Evolutionary conservation across 192 early-diverging fungal species (phyloP), one percentile per base, ranked within the genome.

Genomic region (Pilobolus umbonatus): DNA sequence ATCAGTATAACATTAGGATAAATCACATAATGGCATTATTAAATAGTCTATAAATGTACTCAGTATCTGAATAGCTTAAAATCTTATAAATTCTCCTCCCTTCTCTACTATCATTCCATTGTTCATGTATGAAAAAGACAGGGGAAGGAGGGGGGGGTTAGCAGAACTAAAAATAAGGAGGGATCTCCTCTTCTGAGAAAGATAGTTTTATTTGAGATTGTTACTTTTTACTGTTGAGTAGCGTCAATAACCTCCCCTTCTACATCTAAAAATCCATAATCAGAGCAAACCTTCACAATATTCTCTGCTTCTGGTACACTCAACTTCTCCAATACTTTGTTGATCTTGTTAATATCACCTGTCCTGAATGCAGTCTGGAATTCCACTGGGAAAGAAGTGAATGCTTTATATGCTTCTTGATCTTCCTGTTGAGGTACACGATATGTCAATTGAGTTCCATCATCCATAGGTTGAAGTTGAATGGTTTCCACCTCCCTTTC

Each of bases 331-430:
- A 98, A 69, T 26, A 82, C 86, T 31, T 80, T 85, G 69, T 98
- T 95, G 38, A 98, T 87, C 32, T 85, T 85, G 7, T 88, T 89
- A 10, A 95, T 69, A 22, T 91, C 88, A 22, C 82, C 86, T 1
- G 83, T 78, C 35, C 85, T 64, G 5, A 98, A 67, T 3, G 94
- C 94, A 9, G 77, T 74, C 70, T 85, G 85, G 64, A 94, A 89
- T 29, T 81, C 60, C 0, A 71, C 71, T 3, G 93, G 89, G 1
- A 98, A 68, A 6, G 72, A 71, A 9, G 64, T 65, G 69, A 90
- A 98, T 43, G 85, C 82, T 64, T 87, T 80, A 44, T 84, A 75
- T 22, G 77, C 64, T 69, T 85, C 82, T 6, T 75, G 73, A 25
- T 78, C 60, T 25, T 80, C 29, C 1, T 26, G 71, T 21, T 80